These are phyloP conservation scores for Microdochium paspali DNA, from an alignment of 2,329 filamentous ascomycete genomes.

Conservation along the genomic window DNA sequence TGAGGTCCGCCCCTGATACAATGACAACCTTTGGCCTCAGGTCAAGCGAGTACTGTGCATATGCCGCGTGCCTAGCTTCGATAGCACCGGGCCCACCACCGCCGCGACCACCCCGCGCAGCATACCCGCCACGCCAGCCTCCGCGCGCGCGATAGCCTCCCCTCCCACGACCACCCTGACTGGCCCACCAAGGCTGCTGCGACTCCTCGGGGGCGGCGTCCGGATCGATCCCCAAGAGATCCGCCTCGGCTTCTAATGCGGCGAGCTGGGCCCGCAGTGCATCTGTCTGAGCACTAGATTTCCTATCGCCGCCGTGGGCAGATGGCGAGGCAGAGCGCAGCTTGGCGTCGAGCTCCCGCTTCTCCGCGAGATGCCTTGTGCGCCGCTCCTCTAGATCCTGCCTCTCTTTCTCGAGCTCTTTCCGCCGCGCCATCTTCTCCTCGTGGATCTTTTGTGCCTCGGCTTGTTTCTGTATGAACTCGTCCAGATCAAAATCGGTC, in stretches of 20 bases:
- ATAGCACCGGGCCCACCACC: conserved; percentile 12
- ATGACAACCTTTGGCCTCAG: conserved; percentile 64
- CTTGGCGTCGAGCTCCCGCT: conserved; percentile 49
- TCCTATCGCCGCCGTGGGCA: conserved; percentile 9
- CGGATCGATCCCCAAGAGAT: conserved; percentile 58
- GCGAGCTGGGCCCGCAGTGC: conserved; percentile 63
- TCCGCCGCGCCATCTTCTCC: conserved; percentile 52
- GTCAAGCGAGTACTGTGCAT: conserved; percentile 60
- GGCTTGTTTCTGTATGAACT: conserved; percentile 58
- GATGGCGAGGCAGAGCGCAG: conserved; percentile 22
- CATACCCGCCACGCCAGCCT: conserved; percentile 29
- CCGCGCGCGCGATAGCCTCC: conserved; percentile 28
- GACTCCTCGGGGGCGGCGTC: conserved; percentile 34
- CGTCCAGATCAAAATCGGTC: conserved; percentile 57
- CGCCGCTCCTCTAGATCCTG: conserved; percentile 57
- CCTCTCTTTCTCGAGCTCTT: conserved; percentile 52
- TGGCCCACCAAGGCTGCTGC: conserved; percentile 21
- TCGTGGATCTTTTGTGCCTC: conserved; percentile 63
- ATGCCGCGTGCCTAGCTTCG: conserved; percentile 33
- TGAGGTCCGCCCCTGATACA: conserved; percentile 55
- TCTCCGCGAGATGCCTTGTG: conserved; percentile 56
- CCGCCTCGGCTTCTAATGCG: conserved; percentile 64
- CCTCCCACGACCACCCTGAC: conserved; percentile 27
- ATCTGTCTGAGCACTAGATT: conserved; percentile 51
- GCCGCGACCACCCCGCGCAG: conserved; percentile 34